These are phyloP conservation scores for Phanerochaete carnosa DNA, from an alignment of 768 basidiomycete species.

Conservation along the genomic window DNA sequence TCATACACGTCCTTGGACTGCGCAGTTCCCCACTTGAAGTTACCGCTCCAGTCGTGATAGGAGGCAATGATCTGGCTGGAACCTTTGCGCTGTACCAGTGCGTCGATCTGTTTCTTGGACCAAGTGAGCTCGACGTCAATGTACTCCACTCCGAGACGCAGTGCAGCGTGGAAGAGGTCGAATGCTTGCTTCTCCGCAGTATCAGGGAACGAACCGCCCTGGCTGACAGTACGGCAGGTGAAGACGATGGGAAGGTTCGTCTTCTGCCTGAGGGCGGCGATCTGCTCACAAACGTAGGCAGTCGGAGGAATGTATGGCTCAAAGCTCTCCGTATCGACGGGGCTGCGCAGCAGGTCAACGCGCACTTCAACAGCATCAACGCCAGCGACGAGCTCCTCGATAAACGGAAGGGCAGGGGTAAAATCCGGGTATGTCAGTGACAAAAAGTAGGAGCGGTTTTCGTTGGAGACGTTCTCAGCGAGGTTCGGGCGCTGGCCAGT, in stretches of 20 bases:
- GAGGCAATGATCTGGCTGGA: constrained; percentile 82
- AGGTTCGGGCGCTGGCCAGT: constrained; percentile 69
- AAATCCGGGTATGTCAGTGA: constrained; percentile 91
- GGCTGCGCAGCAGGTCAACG: constrained; percentile 77
- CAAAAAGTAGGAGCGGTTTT: constrained; percentile 84
- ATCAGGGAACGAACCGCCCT: constrained; percentile 93
- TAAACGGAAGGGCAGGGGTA: constrained; percentile 57
- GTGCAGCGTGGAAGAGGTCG: constrained; percentile 71
- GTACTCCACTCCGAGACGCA: constrained; percentile 87
- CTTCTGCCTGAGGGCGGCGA: constrained; percentile 71
- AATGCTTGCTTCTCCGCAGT: constrained; percentile 66
- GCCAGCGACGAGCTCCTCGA: constrained; percentile 76
- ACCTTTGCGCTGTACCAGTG: constrained; percentile 62
- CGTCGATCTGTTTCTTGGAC: constrained; percentile 57
- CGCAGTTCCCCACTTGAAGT: constrained; percentile 74
- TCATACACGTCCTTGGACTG: constrained; percentile 67
- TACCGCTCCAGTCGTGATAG: constrained; percentile 93
- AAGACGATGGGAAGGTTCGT: constrained; percentile 87
- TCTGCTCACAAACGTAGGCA: constrained; percentile 75
- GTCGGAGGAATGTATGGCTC: constrained; percentile 59
- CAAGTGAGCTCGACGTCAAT: constrained; percentile 87
- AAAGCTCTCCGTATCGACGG: constrained; percentile 42
- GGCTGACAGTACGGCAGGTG: constrained; percentile 82
- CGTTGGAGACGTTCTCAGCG: constrained; percentile 46
- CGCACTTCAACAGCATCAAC: constrained; percentile 94